phyloP scores from a whole-genome alignment of 2,329 filamentous ascomycete species.

The Colletotrichum melonis region DNA sequence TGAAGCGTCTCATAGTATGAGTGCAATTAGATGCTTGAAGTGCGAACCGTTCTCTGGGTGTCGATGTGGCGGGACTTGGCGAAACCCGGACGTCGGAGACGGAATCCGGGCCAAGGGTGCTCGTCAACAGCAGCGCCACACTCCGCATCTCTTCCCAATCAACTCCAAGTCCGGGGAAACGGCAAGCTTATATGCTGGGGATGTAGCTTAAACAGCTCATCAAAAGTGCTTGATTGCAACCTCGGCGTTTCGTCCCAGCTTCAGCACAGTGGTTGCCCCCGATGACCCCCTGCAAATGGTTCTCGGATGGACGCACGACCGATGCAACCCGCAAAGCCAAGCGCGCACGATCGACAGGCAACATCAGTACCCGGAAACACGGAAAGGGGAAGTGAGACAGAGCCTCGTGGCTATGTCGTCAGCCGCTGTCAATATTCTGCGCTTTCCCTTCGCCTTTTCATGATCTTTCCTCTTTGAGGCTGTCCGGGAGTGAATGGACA shows the following conservation, averaged over 20 bases:
- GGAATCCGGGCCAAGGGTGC: not conserved
- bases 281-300: not conserved
- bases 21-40: no score
- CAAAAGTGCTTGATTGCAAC: no score
- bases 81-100: not conserved
- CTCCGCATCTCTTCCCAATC: not conserved
- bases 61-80: not conserved
- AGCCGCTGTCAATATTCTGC: not conserved
- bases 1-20: no score
- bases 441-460: not conserved
- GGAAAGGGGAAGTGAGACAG: not conserved
- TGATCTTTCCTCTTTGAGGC: not conserved
- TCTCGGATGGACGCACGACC: not conserved
- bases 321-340: not conserved
- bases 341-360: slow-evolving; percentile 6
- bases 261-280: not conserved
- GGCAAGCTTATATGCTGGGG: not conserved
- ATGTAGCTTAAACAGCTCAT: not conserved
- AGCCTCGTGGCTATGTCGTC: not conserved
- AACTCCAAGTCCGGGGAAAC: not conserved
- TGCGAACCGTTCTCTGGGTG: not conserved
- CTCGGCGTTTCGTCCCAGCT: not conserved
- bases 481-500: not conserved
- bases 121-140: not conserved
- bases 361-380: not conserved